phyloP scores from a whole-genome alignment of 148 eudicot genomes.

The Suaeda aralocaspica region DNA sequence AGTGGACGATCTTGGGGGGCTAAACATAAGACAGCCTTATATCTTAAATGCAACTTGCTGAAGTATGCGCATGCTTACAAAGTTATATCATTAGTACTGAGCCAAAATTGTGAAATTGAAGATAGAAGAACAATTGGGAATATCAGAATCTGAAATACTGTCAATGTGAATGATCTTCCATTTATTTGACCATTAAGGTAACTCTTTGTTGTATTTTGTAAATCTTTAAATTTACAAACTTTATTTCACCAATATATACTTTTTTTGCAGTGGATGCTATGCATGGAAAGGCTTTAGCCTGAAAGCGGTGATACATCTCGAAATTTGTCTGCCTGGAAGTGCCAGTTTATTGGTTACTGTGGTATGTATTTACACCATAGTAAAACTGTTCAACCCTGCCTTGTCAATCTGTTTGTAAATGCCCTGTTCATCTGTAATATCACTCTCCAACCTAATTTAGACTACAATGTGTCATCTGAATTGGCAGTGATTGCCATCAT shows the following conservation, averaged over 20 bases:
- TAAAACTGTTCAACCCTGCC: neutral
- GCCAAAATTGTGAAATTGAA: neutral
- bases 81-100: neutral
- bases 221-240: too few species aligned
- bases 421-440: too few species aligned
- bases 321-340: neutral
- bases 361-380: neutral
- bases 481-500: neutral
- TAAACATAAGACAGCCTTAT: constrained; percentile 9
- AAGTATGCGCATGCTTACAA: neutral
- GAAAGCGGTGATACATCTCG: neutral
- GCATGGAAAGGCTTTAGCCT: neutral
- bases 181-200: neutral
- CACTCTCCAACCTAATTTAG: neutral
- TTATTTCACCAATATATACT: neutral
- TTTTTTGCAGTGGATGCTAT: neutral
- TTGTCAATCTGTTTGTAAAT: neutral
- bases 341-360: neutral
- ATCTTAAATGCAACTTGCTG: neutral
- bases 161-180: neutral
- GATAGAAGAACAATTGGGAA: neutral
- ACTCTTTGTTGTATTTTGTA: neutral
- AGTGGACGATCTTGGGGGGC: too few species aligned
- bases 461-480: neutral
- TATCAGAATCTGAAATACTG: neutral